A percentile compares a stretch with the other conserved stretches of the same genome.
Conservation (phyloP, 2,329 filamentous ascomycete species). For the Grosmannia huntii region DNA sequence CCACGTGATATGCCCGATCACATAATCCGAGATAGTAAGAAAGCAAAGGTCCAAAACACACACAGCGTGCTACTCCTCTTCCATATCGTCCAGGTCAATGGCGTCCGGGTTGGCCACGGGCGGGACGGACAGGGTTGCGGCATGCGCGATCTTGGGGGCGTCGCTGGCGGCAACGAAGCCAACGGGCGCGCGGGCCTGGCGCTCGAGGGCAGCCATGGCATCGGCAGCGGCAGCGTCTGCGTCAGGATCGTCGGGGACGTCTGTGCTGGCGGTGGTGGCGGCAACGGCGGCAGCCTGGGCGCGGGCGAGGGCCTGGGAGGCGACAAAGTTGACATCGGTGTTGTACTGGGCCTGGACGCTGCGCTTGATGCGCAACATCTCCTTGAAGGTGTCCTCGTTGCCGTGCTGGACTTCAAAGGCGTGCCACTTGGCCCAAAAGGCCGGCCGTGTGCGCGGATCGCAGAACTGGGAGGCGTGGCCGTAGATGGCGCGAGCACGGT, state of each 20-base stretch:
- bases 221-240: conserved; percentile 45
- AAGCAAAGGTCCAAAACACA: not conserved
- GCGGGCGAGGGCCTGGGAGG: conserved; percentile 81
- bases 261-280: conserved; percentile 15
- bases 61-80: conserved; percentile 29
- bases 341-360: conserved; percentile 98
- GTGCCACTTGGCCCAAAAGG: conserved; percentile 96
- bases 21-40: not conserved
- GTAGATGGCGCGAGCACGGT: conserved; percentile 88
- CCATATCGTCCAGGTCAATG: conserved; percentile 65
- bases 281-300: conserved; percentile 43
- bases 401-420: conserved; percentile 94
- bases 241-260: conserved; percentile 27
- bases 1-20: no score
- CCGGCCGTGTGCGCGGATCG: conserved; percentile 78
- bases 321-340: conserved; percentile 97
- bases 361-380: conserved; percentile 95
- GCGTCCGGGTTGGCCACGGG: conserved; percentile 66
- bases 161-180: conserved; percentile 86
- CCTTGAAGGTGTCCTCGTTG: conserved; percentile 98
- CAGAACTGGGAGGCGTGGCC: conserved; percentile 95
- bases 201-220: conserved; percentile 80
- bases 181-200: conserved; percentile 73
- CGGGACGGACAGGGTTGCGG: conserved; percentile 23
- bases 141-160: conserved; percentile 40